phyloP scores from a whole-genome alignment of 257 asterid genomes.

The Gynochthodes officinalis region DNA sequence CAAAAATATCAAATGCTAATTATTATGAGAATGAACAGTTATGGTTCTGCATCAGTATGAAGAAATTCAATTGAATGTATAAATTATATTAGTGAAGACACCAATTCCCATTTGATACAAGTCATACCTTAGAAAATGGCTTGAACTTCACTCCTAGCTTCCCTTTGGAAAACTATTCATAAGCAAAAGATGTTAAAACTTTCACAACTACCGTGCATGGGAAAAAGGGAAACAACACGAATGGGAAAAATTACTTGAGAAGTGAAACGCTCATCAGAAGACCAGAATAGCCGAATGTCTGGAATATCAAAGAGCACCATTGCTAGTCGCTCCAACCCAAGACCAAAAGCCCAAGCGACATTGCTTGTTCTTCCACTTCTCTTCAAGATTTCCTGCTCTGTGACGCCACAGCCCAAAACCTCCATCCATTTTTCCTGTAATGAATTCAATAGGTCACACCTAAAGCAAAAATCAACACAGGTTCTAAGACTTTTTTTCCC shows the following conservation, averaged over 20 bases:
- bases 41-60: not conserved
- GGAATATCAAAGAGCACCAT: conserved; percentile 97
- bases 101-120: no score
- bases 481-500: not conserved
- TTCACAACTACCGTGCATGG: not conserved
- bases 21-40: not conserved
- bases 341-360: conserved; percentile 99
- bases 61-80: not conserved
- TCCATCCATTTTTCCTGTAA: conserved; percentile 93
- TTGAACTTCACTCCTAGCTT: conserved; percentile 84
- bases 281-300: conserved; percentile 96
- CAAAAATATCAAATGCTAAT: conserved; percentile 14
- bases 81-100: not conserved
- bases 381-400: conserved; percentile 92
- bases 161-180: conserved; percentile 66
- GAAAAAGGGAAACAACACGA: conserved; percentile 4
- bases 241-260: conserved; percentile 66
- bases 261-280: conserved; percentile 83
- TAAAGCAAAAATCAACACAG: not conserved
- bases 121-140: conserved; percentile 79
- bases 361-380: conserved; percentile 59
- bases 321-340: conserved; percentile 91
- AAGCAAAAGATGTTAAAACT: not conserved
- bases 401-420: conserved; percentile 98
- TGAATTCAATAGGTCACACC: conserved; percentile 5